Evolutionary conservation across 805 yeast genomes (phyloP), one percentile per base, ranked within the genome.

Genomic region (Yamadazyma tumulicola): DNA sequence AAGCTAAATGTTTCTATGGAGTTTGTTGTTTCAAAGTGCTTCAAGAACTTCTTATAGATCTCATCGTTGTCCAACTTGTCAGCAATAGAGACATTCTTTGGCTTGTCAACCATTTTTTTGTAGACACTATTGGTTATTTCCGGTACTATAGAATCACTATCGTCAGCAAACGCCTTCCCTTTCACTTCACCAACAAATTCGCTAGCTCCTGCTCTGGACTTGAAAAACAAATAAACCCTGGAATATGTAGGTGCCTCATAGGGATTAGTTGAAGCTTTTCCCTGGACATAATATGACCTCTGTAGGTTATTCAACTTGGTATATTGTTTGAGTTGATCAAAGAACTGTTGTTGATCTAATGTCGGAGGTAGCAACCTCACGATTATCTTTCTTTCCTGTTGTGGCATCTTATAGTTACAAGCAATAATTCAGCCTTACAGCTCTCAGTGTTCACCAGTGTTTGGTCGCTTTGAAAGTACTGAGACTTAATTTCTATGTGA

Each of bases 311-410:
- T 32, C 19, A 32, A 35, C 8, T 30, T 42, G 4, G 52, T 43
- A 15, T 45, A 32, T 5, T 28, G 23, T 6, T 30, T 23, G 9
- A 55, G 35, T 10, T 42, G 46, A 11, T 39, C 42, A 27, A 49
- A 51, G 28, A 70, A 67, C 5, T 48, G 52, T 1, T 42, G 47
- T 15, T 56, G 51, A 1, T 40, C 29, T 12, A 69, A 43, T 13
- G 46, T 41, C 2, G 78, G 74, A 2, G 79, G 79, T 9, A 74
- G 49, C 6, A 64, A 47, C 34, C 79, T 57, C 2, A 72, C 51
- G 0, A 52, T 14, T 2, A 36, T 21, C 20, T 36, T 36, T 17
- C 23, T 36, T 17, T 31, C 39, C 11, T 8, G 8, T 20, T 20
- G 10, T 20, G 11, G 10, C 23, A 20, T 20, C 11, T 20, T 11